phyloP scores from a whole-genome alignment of 306 rosid species.

The Quercus dentata region DNA sequence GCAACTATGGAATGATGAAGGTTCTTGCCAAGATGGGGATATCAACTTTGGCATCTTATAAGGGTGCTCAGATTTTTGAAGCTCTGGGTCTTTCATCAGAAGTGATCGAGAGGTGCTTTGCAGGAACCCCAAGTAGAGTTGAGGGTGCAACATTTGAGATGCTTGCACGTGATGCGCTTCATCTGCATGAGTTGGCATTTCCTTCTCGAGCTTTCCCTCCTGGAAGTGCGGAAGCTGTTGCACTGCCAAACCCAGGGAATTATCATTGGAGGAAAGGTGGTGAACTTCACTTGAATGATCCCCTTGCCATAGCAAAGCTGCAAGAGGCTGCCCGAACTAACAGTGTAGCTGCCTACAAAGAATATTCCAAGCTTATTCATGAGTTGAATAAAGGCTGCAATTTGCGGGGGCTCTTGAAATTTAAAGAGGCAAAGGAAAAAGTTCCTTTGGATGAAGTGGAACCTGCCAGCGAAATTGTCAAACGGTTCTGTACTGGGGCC shows the following conservation, averaged over 20 bases:
- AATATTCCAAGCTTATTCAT: constrained; percentile 83
- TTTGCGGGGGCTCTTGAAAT: constrained; percentile 88
- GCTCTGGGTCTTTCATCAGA: constrained; percentile 95
- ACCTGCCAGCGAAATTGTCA: constrained; percentile 89
- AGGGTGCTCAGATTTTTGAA: constrained; percentile 98
- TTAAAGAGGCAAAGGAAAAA: constrained; percentile 50
- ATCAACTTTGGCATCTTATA: constrained; percentile 97
- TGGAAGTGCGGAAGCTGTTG: constrained; percentile 91
- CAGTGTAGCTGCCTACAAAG: constrained; percentile 82
- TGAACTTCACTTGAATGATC: constrained; percentile 94
- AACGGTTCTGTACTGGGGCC: constrained; percentile 98
- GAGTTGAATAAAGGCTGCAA: constrained; percentile 85
- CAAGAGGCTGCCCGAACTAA: constrained; percentile 97
- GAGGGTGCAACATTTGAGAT: constrained; percentile 97
- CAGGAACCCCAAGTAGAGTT: constrained; percentile 96
- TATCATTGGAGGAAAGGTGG: constrained; percentile 99
- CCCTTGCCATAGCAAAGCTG: constrained; percentile 89
- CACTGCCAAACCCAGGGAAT: constrained; percentile 96
- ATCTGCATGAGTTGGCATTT: constrained; percentile 82
- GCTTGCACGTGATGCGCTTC: constrained; percentile 77
- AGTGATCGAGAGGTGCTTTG: constrained; percentile 91
- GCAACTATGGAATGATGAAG: constrained; percentile 97
- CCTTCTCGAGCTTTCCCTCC: constrained; percentile 76
- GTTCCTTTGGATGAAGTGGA: constrained; percentile 90
- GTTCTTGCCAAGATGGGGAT: constrained; percentile 99